Evolutionary conservation across 2,329 filamentous ascomycete species (phyloP).

Genomic region (Sordariomycetes sp.): DNA sequence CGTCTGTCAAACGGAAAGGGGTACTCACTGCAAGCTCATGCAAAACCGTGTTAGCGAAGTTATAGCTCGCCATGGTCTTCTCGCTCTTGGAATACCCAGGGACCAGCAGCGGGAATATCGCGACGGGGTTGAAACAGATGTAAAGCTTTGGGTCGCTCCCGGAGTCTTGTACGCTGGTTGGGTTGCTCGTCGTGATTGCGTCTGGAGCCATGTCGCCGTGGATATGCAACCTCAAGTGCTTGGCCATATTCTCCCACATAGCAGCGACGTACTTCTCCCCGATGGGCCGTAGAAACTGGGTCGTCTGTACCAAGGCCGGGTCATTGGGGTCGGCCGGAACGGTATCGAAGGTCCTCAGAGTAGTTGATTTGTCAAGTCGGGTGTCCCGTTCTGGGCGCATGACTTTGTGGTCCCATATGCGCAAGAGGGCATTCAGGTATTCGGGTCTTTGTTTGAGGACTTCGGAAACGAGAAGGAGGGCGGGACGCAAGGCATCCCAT

Average conservation of each 20-base stretch:
- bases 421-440: constrained; percentile 12
- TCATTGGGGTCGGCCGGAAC: not conserved
- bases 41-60: constrained; percentile 12
- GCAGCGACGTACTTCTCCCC: not conserved
- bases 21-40: constrained; percentile 18
- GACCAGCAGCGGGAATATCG: constrained; percentile 14
- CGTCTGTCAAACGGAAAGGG: not conserved
- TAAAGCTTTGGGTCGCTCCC: constrained; percentile 1
- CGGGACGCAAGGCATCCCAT: constrained; percentile 17
- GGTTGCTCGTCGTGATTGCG: not conserved
- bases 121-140: constrained; percentile 8
- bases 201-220: not conserved
- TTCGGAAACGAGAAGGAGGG: constrained; percentile 14
- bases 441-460: constrained; percentile 11
- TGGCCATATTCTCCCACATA: not conserved
- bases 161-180: too few relatives aligned
- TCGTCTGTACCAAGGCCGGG: not conserved
- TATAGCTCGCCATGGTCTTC: constrained; percentile 12
- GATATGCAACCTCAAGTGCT: not conserved
- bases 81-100: constrained; percentile 13
- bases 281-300: not conserved
- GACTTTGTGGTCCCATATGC: constrained; percentile 14
- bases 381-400: constrained; percentile 8
- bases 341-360: not conserved
- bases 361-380: not conserved